These are phyloP conservation scores for Ustilago xerochloae DNA, from an alignment of 1,284 basidiomycete species.

Conservation along the genomic window DNA sequence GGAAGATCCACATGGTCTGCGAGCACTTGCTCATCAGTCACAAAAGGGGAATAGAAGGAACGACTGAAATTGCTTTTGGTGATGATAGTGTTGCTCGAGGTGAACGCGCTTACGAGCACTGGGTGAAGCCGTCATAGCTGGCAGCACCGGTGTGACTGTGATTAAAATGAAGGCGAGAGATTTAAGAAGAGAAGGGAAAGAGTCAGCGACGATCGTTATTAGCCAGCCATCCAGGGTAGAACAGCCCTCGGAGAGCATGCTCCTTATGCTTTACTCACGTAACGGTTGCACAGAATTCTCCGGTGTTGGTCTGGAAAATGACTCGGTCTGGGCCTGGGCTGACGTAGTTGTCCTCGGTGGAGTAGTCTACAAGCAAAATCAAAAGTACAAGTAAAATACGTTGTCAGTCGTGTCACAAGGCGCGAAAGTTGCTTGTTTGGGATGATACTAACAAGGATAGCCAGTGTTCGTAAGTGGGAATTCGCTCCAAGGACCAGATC, in stretches of 20 bases:
- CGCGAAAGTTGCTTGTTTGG: no score
- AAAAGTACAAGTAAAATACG: not conserved
- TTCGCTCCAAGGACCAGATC: not conserved
- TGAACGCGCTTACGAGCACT: slow-evolving; percentile 9
- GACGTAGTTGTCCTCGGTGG: slow-evolving; percentile 18
- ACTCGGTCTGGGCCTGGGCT: slow-evolving; percentile 44
- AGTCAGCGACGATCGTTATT: not conserved
- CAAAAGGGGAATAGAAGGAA: not conserved
- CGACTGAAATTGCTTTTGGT: not conserved
- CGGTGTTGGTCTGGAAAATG: slow-evolving; percentile 21
- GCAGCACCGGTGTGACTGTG: slow-evolving; percentile 25
- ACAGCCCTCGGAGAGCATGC: no score
- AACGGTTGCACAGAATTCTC: slow-evolving; percentile 31
- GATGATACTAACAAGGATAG: slow-evolving; percentile 13
- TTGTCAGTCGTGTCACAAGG: no score
- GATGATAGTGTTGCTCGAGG: not conserved
- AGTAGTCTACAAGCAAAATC: slow-evolving; percentile 4
- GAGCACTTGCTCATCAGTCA: no score
- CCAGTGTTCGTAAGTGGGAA: not conserved
- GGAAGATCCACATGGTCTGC: no score
- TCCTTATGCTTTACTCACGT: slow-evolving; percentile 6
- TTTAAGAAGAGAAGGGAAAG: not conserved
- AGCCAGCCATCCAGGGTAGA: no score
- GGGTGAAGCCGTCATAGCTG: slow-evolving; percentile 22
- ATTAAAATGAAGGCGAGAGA: no score